Evolutionary conservation across 805 yeast genomes (phyloP), one percentile per base, ranked within the genome.

Genomic region (Candida montana): DNA sequence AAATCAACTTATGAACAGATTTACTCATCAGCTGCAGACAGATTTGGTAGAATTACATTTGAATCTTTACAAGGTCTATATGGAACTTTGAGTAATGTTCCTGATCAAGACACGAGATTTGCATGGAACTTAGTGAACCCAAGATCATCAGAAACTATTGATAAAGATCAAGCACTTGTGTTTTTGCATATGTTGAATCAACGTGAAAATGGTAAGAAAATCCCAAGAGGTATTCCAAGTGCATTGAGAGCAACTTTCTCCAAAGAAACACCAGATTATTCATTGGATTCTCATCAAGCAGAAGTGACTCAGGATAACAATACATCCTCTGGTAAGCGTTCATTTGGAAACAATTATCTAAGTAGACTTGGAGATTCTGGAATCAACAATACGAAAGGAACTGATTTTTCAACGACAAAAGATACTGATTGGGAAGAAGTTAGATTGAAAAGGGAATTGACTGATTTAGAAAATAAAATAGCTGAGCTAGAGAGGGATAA

Each of bases 61-160:
- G 81, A 81, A 31, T 71, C 90, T 2, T 68, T 93, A 44, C 66
- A 74, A 10, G 82, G 75, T 24, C 69, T 93, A 33, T 91, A 87
- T 63, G 61, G 70, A 31, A 76, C 88, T 17, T 74, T 91, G 42
- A 61, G 65, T 27, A 77, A 77, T 46, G 85, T 93, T 11, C 96
- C 97, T 10, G 75, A 79, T 41, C 74, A 90, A 5, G 99, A 90
- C 61, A 72, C 89, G 7, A 77, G 89, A 23, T 81, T 85, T 36
- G 95, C 96, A 2, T 93, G 99, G 98, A 88, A 87, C 61, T 68
- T 93, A 44, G 95, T 93, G 40, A 93, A 93, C 57, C 98, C 99
- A 10, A 83, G 85, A 55, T 80, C 83, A 41, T 78, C 79, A 39
- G 87, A 82, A 55, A 83, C 95, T 9, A 89, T 93, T 47, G 97